phyloP scores from a whole-genome alignment of 768 basidiomycete genomes.

The Leccinellum luteum region DNA sequence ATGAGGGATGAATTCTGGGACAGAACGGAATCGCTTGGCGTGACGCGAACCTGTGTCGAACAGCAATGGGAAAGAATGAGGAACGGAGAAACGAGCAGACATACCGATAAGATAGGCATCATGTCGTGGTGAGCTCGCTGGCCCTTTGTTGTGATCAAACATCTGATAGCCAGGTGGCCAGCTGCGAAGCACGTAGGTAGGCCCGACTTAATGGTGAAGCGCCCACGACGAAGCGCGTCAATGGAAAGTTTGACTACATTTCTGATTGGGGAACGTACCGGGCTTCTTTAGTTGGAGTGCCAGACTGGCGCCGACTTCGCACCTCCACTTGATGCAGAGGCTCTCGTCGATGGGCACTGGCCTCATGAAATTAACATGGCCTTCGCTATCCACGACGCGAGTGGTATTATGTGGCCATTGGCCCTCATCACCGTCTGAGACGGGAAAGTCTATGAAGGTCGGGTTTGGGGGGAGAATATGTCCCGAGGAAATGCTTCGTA shows the following conservation, averaged over 20 bases:
- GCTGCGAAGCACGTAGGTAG: conserved; percentile 54
- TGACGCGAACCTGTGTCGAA: conserved; percentile 37
- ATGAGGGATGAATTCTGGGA: conserved; percentile 85
- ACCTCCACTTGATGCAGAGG: conserved; percentile 58
- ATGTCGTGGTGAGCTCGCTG: conserved; percentile 50
- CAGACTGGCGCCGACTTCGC: conserved; percentile 38
- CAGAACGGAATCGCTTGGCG: conserved; percentile 64
- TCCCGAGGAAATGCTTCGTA: conserved; percentile 11
- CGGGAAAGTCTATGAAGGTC: conserved; percentile 54
- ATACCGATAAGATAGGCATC: conserved; percentile 79
- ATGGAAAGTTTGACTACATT: not conserved
- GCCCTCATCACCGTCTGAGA: conserved; percentile 55
- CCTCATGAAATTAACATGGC: conserved; percentile 72
- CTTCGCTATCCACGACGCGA: conserved; percentile 51
- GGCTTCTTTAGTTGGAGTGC: conserved; percentile 47
- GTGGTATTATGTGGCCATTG: conserved; percentile 60
- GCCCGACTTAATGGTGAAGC: conserved; percentile 29
- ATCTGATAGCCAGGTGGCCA: conserved; percentile 71
- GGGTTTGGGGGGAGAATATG: conserved; percentile 50
- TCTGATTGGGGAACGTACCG: conserved; percentile 37
- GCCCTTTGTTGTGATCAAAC: conserved; percentile 75
- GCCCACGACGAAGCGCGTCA: conserved; percentile 1
- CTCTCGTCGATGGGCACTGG: conserved; percentile 49
- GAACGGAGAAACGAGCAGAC: conserved; percentile 8
- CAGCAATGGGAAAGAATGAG: not conserved